Conservation (phyloP, 805 yeast genomes). For the Maudiozyma serrabonitensis region DNA sequence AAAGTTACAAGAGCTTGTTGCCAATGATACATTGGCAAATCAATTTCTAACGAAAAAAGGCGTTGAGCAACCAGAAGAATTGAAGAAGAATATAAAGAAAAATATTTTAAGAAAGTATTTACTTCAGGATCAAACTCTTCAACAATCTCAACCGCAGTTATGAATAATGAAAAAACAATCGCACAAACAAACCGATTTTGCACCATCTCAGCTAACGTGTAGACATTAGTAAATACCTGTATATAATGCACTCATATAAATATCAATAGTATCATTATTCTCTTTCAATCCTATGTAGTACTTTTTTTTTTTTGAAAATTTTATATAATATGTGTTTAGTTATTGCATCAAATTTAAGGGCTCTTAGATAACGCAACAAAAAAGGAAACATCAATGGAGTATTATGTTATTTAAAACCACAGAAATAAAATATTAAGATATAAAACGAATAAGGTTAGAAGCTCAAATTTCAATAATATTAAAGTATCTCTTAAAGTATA, state of each 20-base stretch:
- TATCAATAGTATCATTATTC: background rate
- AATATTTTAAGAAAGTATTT: constrained; percentile 63
- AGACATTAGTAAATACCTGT: background rate
- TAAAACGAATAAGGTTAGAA: too few relatives aligned
- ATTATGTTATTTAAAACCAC: too few relatives aligned
- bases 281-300: background rate
- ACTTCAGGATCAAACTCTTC: constrained; percentile 6
- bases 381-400: too few relatives aligned
- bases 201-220: background rate
- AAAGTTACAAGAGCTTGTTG: constrained; percentile 30
- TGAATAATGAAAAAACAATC: background rate
- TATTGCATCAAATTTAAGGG: too few relatives aligned
- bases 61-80: constrained; percentile 28
- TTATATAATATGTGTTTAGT: background rate
- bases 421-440: too few relatives aligned
- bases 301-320: background rate
- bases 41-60: constrained; percentile 29
- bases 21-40: constrained; percentile 29
- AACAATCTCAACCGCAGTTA: background rate
- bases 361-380: too few relatives aligned
- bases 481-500: too few relatives aligned
- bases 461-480: too few relatives aligned
- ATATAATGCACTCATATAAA: background rate
- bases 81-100: constrained; percentile 50
- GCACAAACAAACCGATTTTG: background rate